Base-by-base conservation (phyloP, 2,329 filamentous ascomycete species). In the Colletotrichum musicola region DNA sequence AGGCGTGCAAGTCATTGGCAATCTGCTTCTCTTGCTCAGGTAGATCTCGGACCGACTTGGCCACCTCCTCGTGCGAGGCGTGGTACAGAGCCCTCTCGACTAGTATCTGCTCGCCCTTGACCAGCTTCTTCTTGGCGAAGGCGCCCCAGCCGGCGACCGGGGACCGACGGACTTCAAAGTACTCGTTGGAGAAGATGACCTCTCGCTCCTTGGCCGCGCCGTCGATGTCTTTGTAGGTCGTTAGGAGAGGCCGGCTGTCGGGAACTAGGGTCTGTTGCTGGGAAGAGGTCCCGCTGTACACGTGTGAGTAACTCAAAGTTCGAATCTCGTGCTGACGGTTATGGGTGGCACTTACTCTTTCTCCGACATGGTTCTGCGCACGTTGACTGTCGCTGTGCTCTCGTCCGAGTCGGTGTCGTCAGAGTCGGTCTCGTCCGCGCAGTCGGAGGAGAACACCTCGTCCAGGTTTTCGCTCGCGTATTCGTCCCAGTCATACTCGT, bases 121-220 rank as follows among this genome's bases (percentile, higher is more conserved):
- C 70, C 12, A 88, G 77, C 6, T 80, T 75, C 5, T 72, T 73
- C 1, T 72, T 70, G 0, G 86, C 85, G 54, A 88, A 86, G 0
- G 79, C 81, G 0, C 86, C 86, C 51, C 81, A 79, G 1, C 86
- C 85, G 0, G 81, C 80, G 1, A 84, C 75, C 0, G 68, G 55
- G 0, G 85, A 86, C 10, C 72, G 73, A 3, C 75, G 78, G 6
- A 88, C 73, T 12, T 78, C 71, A 46, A 88, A 81, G 64, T 72
- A 79, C 0, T 76, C 73, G 66, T 86, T 86, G 22, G 75, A 59
- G 46, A 79, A 83, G n/a, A 74, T 69, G 1, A 38, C 1, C 0
- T 25, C 2, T 0, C 58, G 22, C 57, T 68, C 20, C 1, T 49
- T 18, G 3, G 1, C 13, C 12, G 1, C 5, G 13, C 25, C 16